These are phyloP conservation scores for Adansonia gregorii DNA, from an alignment of 441 rosid species.

Conservation along the genomic window DNA sequence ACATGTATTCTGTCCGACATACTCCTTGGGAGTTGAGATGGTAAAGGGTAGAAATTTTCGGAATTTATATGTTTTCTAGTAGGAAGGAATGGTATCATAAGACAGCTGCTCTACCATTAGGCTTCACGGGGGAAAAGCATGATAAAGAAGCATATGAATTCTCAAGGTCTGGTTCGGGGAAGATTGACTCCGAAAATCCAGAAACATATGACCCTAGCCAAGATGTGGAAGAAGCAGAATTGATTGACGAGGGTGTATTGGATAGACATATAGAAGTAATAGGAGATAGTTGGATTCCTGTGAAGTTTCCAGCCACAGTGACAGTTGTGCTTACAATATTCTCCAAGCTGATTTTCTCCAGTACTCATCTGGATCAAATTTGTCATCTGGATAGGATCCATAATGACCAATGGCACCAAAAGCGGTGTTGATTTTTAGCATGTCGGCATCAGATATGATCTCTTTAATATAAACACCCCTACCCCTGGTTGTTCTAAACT, in stretches of 20 bases:
- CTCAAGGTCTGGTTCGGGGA: constrained; percentile 64
- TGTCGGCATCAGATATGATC: constrained; percentile 51
- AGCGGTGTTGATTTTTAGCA: constrained; percentile 46
- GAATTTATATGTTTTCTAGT: constrained; percentile 21
- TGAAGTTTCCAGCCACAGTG: constrained; percentile 60
- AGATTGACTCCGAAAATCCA: constrained; percentile 73
- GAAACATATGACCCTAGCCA: constrained; percentile 72
- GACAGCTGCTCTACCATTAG: constrained; percentile 41
- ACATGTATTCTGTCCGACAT: constrained; percentile 29
- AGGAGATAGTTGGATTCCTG: constrained; percentile 67
- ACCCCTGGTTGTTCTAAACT: constrained; percentile 70
- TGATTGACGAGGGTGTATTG: constrained; percentile 51
- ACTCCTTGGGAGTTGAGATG: constrained; percentile 32
- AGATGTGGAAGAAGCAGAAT: constrained; percentile 34
- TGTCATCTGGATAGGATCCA: constrained; percentile 76
- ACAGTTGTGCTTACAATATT: constrained; percentile 59
- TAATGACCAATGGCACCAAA: constrained; percentile 56
- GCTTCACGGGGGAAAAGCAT: constrained; percentile 35
- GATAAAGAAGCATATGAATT: constrained; percentile 39
- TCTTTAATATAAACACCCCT: constrained; percentile 77
- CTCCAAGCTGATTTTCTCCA: constrained; percentile 51
- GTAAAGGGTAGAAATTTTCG: background rate
- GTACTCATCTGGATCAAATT: constrained; percentile 53
- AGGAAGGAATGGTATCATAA: constrained; percentile 37
- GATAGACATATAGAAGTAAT: constrained; percentile 67